Conservation (phyloP, 495 filamentous ascomycete genomes). For the Oidiodendron maius region DNA sequence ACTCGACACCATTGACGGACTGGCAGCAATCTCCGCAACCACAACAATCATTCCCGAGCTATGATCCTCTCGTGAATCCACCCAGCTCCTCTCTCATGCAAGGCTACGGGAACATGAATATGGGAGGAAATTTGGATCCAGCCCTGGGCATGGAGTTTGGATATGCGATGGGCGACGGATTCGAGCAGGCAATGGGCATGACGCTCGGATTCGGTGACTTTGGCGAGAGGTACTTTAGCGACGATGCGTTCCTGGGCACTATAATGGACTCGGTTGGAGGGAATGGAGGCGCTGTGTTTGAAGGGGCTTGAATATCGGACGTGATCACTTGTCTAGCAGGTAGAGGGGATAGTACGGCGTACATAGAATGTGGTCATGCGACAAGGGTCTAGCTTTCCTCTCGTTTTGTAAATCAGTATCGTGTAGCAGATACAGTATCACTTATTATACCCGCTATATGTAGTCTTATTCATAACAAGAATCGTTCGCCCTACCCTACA, state of each 20-base stretch:
- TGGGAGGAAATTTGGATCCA: conserved; percentile 26
- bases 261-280: conserved; percentile 12
- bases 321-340: background rate
- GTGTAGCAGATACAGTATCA: too few relatives aligned
- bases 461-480: too few relatives aligned
- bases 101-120: conserved; percentile 6
- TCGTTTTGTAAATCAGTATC: background rate
- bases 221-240: conserved; percentile 14
- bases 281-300: conserved; percentile 5
- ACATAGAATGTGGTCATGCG: background rate
- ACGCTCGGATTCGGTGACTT: conserved; percentile 33
- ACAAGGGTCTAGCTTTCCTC: background rate
- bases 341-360: too few relatives aligned
- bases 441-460: too few relatives aligned
- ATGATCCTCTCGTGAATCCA: conserved; percentile 6
- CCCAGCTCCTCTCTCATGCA: background rate
- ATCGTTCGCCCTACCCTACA: too few relatives aligned
- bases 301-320: background rate
- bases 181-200: conserved; percentile 46
- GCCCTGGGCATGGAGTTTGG: conserved; percentile 31
- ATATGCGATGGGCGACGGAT: conserved; percentile 34
- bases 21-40: conserved; percentile 18
- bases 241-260: conserved; percentile 16
- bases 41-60: conserved; percentile 1
- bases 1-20: conserved; percentile 7